A percentile compares a stretch with the other conserved stretches of the same genome.
These are phyloP conservation scores for Monocercomonoides exilis DNA, from an alignment of 78 protist species.

Conservation along the genomic window DNA sequence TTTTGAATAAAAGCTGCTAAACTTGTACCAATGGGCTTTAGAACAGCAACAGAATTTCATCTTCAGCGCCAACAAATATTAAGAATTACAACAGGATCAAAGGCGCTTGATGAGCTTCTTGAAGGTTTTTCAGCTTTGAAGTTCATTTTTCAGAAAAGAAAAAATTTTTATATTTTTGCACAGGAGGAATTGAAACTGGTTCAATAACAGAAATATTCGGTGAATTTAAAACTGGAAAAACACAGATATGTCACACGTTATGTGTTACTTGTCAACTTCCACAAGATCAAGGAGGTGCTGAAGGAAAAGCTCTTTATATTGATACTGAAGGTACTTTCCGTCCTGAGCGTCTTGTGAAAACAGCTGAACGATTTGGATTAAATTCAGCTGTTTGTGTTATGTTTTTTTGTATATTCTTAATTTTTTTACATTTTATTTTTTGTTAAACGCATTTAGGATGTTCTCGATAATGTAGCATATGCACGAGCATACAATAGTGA, in stretches of 20 bases:
- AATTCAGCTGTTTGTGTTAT: too few species aligned
- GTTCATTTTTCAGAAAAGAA: neutral
- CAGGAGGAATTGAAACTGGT: conserved; percentile 97
- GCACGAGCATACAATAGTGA: conserved; percentile 97
- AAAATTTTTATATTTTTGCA: conserved; percentile 80
- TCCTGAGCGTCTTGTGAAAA: conserved; percentile 84
- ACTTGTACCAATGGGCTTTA: conserved; percentile 82
- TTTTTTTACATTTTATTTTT: neutral
- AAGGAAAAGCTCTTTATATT: conserved; percentile 94
- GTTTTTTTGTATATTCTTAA: too few species aligned
- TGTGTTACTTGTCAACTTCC: conserved; percentile 93
- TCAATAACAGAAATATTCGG: conserved; percentile 97
- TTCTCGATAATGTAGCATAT: conserved; percentile 91
- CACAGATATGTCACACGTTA: conserved; percentile 96
- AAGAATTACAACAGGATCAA: conserved; percentile 82
- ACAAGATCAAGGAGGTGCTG: conserved; percentile 85
- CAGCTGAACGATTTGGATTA: conserved; percentile 72
- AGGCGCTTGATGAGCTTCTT: neutral
- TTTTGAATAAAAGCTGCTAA: conserved; percentile 54
- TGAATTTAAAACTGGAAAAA: conserved; percentile 96
- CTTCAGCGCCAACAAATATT: conserved; percentile 54
- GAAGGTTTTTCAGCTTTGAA: neutral
- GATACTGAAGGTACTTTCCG: conserved; percentile 99
- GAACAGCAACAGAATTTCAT: conserved; percentile 82
- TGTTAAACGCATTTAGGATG: conserved; percentile 71